Conservation (phyloP, 2,329 filamentous ascomycete genomes). For the Graphiopsis chlorocephala region DNA sequence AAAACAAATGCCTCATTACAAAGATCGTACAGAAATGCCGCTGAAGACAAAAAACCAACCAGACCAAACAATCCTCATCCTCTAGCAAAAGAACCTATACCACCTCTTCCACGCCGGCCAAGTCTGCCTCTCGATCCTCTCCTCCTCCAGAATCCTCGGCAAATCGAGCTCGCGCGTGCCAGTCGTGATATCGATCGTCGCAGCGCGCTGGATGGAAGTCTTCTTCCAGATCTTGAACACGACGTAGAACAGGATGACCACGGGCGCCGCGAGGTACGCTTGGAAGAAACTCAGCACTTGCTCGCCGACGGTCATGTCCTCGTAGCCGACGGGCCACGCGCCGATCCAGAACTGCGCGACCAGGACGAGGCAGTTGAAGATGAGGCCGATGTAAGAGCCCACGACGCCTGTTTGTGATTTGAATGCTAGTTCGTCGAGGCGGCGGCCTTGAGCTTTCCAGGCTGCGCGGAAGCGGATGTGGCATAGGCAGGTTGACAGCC, state of each 20-base stretch:
- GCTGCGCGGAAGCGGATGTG: constrained; percentile 84
- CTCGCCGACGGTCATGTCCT: constrained; percentile 38
- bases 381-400: constrained; percentile 77
- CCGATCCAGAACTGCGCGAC: constrained; percentile 77
- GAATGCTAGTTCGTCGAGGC: constrained; percentile 45
- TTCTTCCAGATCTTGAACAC: constrained; percentile 72
- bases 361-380: constrained; percentile 72
- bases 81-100: constrained; percentile 15
- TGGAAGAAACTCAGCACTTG: constrained; percentile 31
- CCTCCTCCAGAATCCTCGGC: constrained; percentile 12
- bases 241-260: constrained; percentile 41
- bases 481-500: constrained; percentile 71
- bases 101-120: constrained; percentile 16
- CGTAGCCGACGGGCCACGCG: constrained; percentile 67
- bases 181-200: constrained; percentile 13
- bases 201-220: constrained; percentile 47
- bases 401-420: constrained; percentile 70
- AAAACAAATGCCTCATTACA: not conserved
- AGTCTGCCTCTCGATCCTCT: constrained; percentile 7
- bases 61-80: not conserved
- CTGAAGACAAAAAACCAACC: not conserved
- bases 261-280: constrained; percentile 34
- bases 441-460: constrained; percentile 58
- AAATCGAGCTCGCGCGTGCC: constrained; percentile 9
- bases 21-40: not conserved